Percentiles rank a stretch among this genome's conserved stretches.
Evolutionary conservation across 83 land plant species (phyloP).

Genomic region (Thuja plicata): DNA sequence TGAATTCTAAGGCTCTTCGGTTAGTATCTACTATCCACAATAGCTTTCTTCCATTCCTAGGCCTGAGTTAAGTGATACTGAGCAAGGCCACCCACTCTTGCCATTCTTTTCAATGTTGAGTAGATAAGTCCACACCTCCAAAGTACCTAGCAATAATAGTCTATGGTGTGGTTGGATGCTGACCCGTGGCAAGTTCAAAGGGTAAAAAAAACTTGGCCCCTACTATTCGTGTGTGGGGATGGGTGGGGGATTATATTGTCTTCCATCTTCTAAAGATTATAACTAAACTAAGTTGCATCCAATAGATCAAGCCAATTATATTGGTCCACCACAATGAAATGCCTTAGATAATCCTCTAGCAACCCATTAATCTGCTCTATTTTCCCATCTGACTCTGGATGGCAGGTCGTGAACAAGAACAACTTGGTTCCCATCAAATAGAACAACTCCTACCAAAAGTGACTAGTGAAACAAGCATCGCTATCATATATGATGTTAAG

Average conservation of each 20-base stretch:
- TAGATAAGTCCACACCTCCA: too few relatives aligned
- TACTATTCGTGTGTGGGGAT: too few relatives aligned
- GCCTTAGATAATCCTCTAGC: background rate
- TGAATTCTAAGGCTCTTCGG: too few relatives aligned
- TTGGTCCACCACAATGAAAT: background rate
- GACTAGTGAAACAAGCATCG: background rate
- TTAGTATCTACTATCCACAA: too few relatives aligned
- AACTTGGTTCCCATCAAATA: background rate
- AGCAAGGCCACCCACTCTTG: too few relatives aligned
- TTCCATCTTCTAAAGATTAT: background rate
- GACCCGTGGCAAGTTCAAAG: slow-evolving; percentile 6
- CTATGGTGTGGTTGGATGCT: background rate
- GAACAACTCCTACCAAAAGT: background rate
- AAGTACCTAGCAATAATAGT: too few relatives aligned
- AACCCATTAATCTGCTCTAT: background rate
- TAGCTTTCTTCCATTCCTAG: too few relatives aligned
- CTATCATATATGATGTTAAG: background rate
- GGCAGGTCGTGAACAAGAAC: background rate
- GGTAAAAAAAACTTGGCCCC: background rate
- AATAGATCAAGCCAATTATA: background rate
- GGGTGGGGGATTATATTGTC: too few relatives aligned
- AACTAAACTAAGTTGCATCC: background rate
- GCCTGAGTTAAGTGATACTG: too few relatives aligned
- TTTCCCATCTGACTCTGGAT: background rate
- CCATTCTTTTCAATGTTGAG: too few relatives aligned